phyloP scores from a whole-genome alignment of 2,329 filamentous ascomycete genomes.

The Penicillium sp. region DNA sequence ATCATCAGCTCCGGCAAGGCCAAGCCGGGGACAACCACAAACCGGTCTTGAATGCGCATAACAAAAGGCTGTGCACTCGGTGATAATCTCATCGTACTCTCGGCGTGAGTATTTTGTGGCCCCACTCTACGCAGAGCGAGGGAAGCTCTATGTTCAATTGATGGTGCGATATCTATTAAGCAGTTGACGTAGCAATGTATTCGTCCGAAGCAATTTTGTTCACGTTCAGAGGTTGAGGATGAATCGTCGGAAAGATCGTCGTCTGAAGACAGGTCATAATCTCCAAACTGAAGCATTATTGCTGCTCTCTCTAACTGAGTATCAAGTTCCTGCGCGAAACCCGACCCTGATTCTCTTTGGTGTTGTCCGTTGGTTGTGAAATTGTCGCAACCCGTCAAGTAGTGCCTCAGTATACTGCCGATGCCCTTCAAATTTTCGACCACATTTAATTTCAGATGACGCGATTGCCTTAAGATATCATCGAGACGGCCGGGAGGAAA shows the following conservation, averaged over 20 bases:
- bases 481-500: conserved; percentile 8
- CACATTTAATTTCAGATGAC: background rate
- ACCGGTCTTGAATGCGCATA: conserved; percentile 10
- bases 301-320: conserved; percentile 3
- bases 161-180: conserved; percentile 5
- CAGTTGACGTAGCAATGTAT: conserved; percentile 10
- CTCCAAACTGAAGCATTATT: background rate
- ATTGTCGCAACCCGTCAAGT: background rate
- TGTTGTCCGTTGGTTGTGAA: no score
- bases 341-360: no score
- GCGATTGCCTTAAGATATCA: background rate
- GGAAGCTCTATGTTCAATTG: background rate
- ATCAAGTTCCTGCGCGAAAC: no score
- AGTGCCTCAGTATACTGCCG: conserved; percentile 1
- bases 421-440: conserved; percentile 6
- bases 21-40: background rate
- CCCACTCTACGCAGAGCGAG: background rate
- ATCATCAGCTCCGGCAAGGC: background rate
- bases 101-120: background rate
- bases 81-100: conserved; percentile 1
- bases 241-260: conserved; percentile 10
- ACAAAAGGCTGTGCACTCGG: conserved; percentile 6
- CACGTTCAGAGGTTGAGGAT: background rate
- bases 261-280: conserved; percentile 5
- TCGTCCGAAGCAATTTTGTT: conserved; percentile 3